Conservation (phyloP, 441 rosid species). For the Erodium trifolium region DNA sequence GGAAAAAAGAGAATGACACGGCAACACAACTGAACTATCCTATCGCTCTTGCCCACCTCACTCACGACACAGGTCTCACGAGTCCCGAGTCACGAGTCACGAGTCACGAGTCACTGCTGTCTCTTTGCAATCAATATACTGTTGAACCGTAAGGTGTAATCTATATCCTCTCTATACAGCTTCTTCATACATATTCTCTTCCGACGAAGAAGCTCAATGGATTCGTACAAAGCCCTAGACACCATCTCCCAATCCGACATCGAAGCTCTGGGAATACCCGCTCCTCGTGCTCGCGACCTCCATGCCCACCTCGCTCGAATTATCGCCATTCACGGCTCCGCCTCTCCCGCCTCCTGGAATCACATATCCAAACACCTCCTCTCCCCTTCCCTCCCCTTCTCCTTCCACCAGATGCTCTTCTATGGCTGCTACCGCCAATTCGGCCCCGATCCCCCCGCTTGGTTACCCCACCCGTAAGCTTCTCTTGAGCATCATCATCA, state of each 20-base stretch:
- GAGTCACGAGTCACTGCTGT: too few relatives aligned
- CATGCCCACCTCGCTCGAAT: slow-evolving; percentile 37
- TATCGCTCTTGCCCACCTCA: too few relatives aligned
- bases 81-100: too few relatives aligned
- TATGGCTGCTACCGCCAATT: slow-evolving; percentile 68
- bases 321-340: slow-evolving; percentile 26
- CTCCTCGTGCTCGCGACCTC: slow-evolving; percentile 31
- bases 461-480: slow-evolving; percentile 78
- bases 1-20: too few relatives aligned
- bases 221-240: slow-evolving; percentile 36
- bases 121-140: too few relatives aligned
- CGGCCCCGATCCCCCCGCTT: slow-evolving; percentile 82
- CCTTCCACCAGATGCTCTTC: slow-evolving; percentile 73
- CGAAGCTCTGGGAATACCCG: slow-evolving; percentile 48
- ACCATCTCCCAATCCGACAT: slow-evolving; percentile 43
- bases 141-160: too few relatives aligned
- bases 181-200: too few relatives aligned
- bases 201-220: slow-evolving; percentile 17
- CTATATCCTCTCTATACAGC: too few relatives aligned
- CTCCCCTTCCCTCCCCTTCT: slow-evolving; percentile 61
- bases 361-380: slow-evolving; percentile 46
- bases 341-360: slow-evolving; percentile 50
- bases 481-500: background rate
- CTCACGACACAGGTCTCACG: too few relatives aligned
- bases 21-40: too few relatives aligned